Conservation (phyloP, 2,329 filamentous ascomycete genomes). For the Beauveria medogensis region DNA sequence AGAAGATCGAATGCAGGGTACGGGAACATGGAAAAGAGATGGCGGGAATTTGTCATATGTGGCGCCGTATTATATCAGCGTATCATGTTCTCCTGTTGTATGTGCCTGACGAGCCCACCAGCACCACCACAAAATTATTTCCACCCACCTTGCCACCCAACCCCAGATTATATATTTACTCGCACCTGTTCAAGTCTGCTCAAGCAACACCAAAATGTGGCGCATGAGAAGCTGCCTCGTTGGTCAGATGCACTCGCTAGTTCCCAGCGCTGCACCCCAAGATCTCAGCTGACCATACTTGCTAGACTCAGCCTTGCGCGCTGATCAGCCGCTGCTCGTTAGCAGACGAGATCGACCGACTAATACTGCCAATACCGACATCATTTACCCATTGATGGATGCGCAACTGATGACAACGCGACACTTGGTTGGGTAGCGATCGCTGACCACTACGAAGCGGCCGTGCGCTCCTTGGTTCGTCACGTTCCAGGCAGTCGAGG, state of each 20-base stretch:
- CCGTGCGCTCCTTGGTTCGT: not conserved
- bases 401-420: not conserved
- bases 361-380: not conserved
- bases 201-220: not conserved
- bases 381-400: not conserved
- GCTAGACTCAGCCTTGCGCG: conserved; percentile 6
- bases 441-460: not conserved
- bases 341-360: not conserved
- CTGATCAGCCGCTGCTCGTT: conserved; percentile 2
- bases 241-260: conserved; percentile 8
- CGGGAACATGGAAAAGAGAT: not conserved
- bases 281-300: conserved; percentile 5
- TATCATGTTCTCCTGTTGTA: no score
- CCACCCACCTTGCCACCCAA: not conserved
- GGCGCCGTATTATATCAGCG: not conserved
- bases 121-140: not conserved
- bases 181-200: not conserved
- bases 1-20: not conserved
- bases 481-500: not conserved
- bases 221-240: conserved; percentile 9
- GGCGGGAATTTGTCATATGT: not conserved
- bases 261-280: not conserved
- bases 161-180: not conserved
- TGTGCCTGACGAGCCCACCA: conserved; percentile 1
- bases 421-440: not conserved